These are phyloP conservation scores for Thelonectria olida DNA, from an alignment of 2,329 filamentous ascomycete genomes.

Conservation along the genomic window DNA sequence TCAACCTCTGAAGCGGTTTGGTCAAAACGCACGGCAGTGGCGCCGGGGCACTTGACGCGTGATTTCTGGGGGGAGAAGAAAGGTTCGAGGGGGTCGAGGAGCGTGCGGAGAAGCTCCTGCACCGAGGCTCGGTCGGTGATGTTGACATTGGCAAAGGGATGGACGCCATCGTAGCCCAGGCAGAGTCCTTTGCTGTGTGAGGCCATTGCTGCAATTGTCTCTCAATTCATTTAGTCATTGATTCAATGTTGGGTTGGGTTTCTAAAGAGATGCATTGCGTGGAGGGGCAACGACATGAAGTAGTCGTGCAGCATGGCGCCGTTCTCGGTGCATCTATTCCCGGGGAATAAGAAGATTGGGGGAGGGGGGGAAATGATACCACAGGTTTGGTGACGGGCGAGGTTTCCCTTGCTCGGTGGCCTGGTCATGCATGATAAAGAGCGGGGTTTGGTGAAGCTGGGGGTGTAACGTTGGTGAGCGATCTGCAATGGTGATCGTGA, in stretches of 20 bases:
- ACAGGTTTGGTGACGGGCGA: not conserved
- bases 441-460: too few relatives aligned
- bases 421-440: not conserved
- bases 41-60: slow-evolving; percentile 72
- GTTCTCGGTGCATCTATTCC: not conserved
- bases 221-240: not conserved
- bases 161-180: slow-evolving; percentile 61
- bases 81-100: slow-evolving; percentile 75
- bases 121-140: slow-evolving; percentile 63
- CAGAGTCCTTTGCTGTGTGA: slow-evolving; percentile 36
- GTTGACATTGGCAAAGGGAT: slow-evolving; percentile 64
- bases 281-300: not conserved
- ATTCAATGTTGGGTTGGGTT: too few relatives aligned
- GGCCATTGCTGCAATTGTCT: slow-evolving; percentile 27
- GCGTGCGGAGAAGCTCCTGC: slow-evolving; percentile 67
- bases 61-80: slow-evolving; percentile 76
- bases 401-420: not conserved
- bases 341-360: not conserved
- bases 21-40: slow-evolving; percentile 80
- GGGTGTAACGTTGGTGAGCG: too few relatives aligned
- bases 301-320: not conserved
- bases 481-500: too few relatives aligned
- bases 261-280: not conserved
- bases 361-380: not conserved
- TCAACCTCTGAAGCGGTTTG: slow-evolving; percentile 81